phyloP scores from a whole-genome alignment of 2,329 filamentous ascomycete genomes.

The Shiraia sp. region DNA sequence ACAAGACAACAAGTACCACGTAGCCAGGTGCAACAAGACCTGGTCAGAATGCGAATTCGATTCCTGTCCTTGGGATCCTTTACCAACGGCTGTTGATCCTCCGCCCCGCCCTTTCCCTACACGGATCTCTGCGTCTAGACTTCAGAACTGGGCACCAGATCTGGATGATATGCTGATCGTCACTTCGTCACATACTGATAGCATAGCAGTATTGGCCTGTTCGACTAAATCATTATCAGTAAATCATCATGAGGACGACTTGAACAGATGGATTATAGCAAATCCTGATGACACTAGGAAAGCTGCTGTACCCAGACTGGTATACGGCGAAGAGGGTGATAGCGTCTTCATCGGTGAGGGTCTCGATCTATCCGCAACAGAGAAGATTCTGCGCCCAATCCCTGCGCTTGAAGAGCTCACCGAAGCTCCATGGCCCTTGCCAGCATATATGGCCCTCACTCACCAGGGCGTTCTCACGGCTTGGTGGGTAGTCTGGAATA shows the following conservation, averaged over 20 bases:
- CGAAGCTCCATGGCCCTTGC: conserved; percentile 78
- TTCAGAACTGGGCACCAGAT: conserved; percentile 79
- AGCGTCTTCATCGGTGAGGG: conserved; percentile 78
- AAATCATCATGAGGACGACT: conserved; percentile 64
- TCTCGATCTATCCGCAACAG: conserved; percentile 81
- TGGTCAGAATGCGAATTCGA: conserved; percentile 69
- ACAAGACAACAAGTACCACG: conserved; percentile 71
- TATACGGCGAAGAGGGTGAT: conserved; percentile 57
- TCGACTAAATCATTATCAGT: conserved; percentile 69
- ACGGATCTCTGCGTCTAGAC: conserved; percentile 75
- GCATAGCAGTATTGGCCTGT: conserved; percentile 77
- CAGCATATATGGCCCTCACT: conserved; percentile 82
- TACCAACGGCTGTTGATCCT: conserved; percentile 46
- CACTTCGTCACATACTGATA: conserved; percentile 76
- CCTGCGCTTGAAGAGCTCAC: conserved; percentile 75
- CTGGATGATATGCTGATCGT: conserved; percentile 82
- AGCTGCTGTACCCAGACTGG: conserved; percentile 62
- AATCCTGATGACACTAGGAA: conserved; percentile 74
- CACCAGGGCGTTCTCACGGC: conserved; percentile 81
- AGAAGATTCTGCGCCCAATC: conserved; percentile 78
- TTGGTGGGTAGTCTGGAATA: conserved; percentile 93
- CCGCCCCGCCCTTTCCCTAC: conserved; percentile 64
- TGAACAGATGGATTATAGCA: conserved; percentile 73
- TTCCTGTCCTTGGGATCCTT: conserved; percentile 64
- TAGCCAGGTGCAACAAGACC: conserved; percentile 67